phyloP scores from a whole-genome alignment of 2,329 filamentous ascomycete genomes.

The Pleurostoma richardsiae region DNA sequence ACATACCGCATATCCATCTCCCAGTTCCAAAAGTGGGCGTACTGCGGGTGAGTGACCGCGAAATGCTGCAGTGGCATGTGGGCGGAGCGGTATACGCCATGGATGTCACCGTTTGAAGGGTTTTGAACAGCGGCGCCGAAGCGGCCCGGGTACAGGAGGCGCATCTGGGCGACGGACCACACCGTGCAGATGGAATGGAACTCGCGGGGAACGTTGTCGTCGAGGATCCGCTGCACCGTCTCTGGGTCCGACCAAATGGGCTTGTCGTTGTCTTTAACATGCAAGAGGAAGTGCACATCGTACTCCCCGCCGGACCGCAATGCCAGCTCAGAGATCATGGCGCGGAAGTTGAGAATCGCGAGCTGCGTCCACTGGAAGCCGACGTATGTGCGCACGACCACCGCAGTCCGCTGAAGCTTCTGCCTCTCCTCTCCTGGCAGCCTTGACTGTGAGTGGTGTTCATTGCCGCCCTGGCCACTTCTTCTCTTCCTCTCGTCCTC shows the following conservation, averaged over 20 bases:
- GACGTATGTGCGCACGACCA: conserved; percentile 76
- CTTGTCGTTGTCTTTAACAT: conserved; percentile 73
- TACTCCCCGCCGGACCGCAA: conserved; percentile 79
- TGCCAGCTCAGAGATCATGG: conserved; percentile 73
- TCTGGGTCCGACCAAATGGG: conserved; percentile 78
- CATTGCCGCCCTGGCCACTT: neutral
- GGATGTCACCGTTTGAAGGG: conserved; percentile 52
- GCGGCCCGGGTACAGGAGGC: conserved; percentile 65
- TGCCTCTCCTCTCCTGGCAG: conserved; percentile 10
- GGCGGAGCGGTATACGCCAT: conserved; percentile 64
- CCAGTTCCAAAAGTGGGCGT: conserved; percentile 66
- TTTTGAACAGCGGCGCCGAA: conserved; percentile 65
- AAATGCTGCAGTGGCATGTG: conserved; percentile 63
- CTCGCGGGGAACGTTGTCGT: conserved; percentile 62
- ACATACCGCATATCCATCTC: conserved; percentile 64
- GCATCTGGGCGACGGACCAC: conserved; percentile 84
- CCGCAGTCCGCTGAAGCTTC: conserved; percentile 59
- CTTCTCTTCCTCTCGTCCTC: conserved; percentile 17
- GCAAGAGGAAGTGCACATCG: conserved; percentile 74
- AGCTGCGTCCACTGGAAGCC: conserved; percentile 76
- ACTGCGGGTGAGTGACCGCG: conserved; percentile 57
- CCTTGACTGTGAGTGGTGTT: conserved; percentile 2
- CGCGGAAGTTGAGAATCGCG: conserved; percentile 74
- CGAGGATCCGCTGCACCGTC: conserved; percentile 66
- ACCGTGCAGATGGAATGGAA: conserved; percentile 77